Conservation (phyloP, 2,329 filamentous ascomycete genomes). For the Biscogniauxia marginata region DNA sequence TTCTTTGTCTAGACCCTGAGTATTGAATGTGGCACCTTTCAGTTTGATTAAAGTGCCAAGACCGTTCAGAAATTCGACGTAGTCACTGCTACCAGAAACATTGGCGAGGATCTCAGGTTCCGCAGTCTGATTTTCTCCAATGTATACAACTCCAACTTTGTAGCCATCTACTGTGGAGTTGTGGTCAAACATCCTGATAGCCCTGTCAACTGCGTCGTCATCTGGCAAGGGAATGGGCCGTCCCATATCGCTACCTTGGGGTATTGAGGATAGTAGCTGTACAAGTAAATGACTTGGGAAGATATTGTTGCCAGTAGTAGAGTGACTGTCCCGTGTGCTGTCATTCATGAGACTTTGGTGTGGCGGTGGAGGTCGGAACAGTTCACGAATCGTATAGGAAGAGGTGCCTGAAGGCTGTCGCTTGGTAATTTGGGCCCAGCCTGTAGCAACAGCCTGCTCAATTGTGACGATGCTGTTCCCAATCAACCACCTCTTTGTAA, state of each 20-base stretch:
- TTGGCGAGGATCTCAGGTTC: slow-evolving; percentile 88
- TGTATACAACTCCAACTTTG: slow-evolving; percentile 92
- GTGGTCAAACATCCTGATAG: slow-evolving; percentile 79
- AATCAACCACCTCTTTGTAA: slow-evolving; percentile 68
- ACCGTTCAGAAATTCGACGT: slow-evolving; percentile 78
- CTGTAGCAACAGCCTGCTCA: slow-evolving; percentile 65
- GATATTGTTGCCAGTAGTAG: slow-evolving; percentile 56
- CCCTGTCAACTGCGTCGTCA: slow-evolving; percentile 67
- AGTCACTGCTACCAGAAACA: slow-evolving; percentile 80
- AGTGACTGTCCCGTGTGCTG: slow-evolving; percentile 48
- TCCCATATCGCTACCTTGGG: slow-evolving; percentile 53
- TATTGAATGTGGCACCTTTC: slow-evolving; percentile 84
- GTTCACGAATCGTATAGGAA: slow-evolving; percentile 58
- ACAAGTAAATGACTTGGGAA: slow-evolving; percentile 74
- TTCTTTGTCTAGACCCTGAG: slow-evolving; percentile 81
- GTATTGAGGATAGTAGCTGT: slow-evolving; percentile 63
- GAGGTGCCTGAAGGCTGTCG: slow-evolving; percentile 69
- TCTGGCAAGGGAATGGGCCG: slow-evolving; percentile 75
- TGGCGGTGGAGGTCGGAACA: slow-evolving; percentile 56
- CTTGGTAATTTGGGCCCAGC: slow-evolving; percentile 69
- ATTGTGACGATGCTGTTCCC: slow-evolving; percentile 74
- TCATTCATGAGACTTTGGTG: slow-evolving; percentile 54
- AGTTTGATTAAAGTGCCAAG: slow-evolving; percentile 80
- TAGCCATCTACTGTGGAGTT: slow-evolving; percentile 91
- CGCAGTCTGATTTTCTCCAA: slow-evolving; percentile 79